Evolutionary conservation across 345 rosid genomes (phyloP).

Genomic region (Cardamine occulta): DNA sequence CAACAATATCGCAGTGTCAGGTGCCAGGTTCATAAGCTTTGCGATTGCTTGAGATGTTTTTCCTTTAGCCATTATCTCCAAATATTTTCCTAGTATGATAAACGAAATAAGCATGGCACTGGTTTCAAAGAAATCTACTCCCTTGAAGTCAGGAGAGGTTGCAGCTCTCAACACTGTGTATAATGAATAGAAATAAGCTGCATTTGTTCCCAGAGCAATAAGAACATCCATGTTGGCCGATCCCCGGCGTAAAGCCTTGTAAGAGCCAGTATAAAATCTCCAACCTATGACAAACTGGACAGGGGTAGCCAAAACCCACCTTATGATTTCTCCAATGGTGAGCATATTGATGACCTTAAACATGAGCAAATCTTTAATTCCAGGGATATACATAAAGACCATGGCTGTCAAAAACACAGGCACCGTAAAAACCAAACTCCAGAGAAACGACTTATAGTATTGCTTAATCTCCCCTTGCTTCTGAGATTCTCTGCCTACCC

Average conservation of each 20-base stretch:
- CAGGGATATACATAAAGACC: conserved; percentile 85
- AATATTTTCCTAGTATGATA: conserved; percentile 86
- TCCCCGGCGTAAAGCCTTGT: conserved; percentile 76
- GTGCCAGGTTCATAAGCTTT: conserved; percentile 87
- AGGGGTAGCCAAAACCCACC: conserved; percentile 79
- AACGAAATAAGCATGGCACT: conserved; percentile 96
- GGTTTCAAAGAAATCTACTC: conserved; percentile 91
- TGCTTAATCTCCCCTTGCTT: conserved; percentile 69
- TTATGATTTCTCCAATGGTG: conserved; percentile 60
- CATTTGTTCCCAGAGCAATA: conserved; percentile 89
- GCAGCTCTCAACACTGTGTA: conserved; percentile 84
- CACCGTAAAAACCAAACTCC: conserved; percentile 88
- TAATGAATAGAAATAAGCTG: conserved; percentile 87
- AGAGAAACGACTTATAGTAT: conserved; percentile 62
- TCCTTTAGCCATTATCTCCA: conserved; percentile 86
- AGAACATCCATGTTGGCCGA: conserved; percentile 97
- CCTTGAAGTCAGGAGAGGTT: conserved; percentile 57
- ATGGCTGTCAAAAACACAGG: conserved; percentile 84
- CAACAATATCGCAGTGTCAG: conserved; percentile 72
- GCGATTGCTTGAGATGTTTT: conserved; percentile 95
- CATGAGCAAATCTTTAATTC: conserved; percentile 60
- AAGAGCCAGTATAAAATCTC: conserved; percentile 77
- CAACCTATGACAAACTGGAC: conserved; percentile 88
- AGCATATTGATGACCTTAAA: conserved; percentile 79
- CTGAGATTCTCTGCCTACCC: conserved; percentile 59